These are phyloP conservation scores for Penicillium rolfsii DNA, from an alignment of 2,329 filamentous ascomycete genomes.

Conservation along the genomic window DNA sequence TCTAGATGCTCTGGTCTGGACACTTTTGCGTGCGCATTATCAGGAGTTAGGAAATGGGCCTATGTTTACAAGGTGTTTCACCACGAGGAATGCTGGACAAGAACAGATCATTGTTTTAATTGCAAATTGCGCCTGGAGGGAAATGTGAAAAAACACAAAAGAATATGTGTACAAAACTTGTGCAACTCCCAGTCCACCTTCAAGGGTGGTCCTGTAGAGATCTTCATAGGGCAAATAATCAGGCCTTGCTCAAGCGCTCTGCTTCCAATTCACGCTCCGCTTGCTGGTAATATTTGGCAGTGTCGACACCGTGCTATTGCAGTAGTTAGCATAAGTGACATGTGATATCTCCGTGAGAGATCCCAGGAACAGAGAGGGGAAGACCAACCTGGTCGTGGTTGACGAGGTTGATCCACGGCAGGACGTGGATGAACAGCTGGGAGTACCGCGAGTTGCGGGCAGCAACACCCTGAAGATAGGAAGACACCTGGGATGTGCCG, in stretches of 20 bases:
- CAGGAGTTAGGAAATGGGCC: not conserved
- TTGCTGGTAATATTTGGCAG: constrained; percentile 96
- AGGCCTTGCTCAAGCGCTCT: constrained; percentile 57
- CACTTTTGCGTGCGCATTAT: not conserved
- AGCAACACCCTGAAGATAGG: constrained; percentile 92
- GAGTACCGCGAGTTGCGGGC: constrained; percentile 91
- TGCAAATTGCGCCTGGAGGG: constrained; percentile 28
- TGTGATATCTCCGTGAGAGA: not conserved
- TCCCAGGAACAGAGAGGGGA: not conserved
- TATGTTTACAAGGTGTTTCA: not conserved
- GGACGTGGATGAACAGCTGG: constrained; percentile 76
- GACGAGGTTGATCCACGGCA: constrained; percentile 98
- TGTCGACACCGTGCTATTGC: constrained; percentile 85
- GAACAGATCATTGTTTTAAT: constrained; percentile 25
- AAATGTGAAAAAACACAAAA: constrained; percentile 25
- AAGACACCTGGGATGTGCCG: constrained; percentile 74
- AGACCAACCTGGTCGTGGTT: constrained; percentile 74
- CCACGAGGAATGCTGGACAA: constrained; percentile 7
- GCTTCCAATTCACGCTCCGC: constrained; percentile 91
- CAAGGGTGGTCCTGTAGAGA: not conserved
- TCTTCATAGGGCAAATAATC: constrained; percentile 16
- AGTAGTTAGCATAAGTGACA: constrained; percentile 5
- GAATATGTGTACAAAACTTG: constrained; percentile 35
- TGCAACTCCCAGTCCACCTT: constrained; percentile 19
- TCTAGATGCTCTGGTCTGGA: not conserved